Evolutionary conservation across 129 eudicot genomes (phyloP).

Genomic region (Flaveria trinervia): DNA sequence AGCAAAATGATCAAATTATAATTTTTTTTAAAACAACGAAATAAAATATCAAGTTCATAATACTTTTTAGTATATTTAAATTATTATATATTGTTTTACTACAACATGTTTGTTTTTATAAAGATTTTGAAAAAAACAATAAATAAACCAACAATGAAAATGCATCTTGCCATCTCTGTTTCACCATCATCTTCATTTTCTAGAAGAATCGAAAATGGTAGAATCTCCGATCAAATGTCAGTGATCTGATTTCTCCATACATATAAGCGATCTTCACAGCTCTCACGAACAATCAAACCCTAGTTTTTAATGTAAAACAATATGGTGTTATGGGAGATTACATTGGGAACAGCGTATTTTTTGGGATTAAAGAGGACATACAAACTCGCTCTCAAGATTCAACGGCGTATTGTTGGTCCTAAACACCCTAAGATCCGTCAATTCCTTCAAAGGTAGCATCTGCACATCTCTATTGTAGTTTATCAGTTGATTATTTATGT

Average conservation of each 20-base stretch:
- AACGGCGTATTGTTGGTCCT: conserved; percentile 64
- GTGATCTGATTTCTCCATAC: not conserved
- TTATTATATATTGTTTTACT: too few relatives aligned
- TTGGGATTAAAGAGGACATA: conserved; percentile 81
- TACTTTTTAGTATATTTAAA: too few relatives aligned
- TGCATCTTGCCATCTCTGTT: too few relatives aligned
- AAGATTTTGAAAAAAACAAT: too few relatives aligned
- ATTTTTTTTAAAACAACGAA: too few relatives aligned
- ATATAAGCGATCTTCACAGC: not conserved
- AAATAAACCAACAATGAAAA: too few relatives aligned
- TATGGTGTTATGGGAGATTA: conserved; percentile 97
- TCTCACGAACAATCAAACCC: conserved; percentile 16
- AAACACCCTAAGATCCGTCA: conserved; percentile 65
- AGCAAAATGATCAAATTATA: too few relatives aligned
- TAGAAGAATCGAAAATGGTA: conserved; percentile 3
- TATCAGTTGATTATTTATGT: not conserved
- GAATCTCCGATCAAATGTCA: conserved; percentile 1
- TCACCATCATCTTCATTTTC: not conserved
- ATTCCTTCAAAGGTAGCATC: conserved; percentile 57
- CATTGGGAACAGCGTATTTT: conserved; percentile 89
- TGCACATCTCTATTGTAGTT: not conserved
- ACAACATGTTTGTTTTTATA: too few relatives aligned
- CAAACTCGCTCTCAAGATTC: conserved; percentile 70
- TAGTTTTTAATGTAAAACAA: conserved; percentile 7
- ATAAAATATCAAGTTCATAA: too few relatives aligned